phyloP scores from a whole-genome alignment of 306 rosid genomes.

The Astragalus membranaceus region DNA sequence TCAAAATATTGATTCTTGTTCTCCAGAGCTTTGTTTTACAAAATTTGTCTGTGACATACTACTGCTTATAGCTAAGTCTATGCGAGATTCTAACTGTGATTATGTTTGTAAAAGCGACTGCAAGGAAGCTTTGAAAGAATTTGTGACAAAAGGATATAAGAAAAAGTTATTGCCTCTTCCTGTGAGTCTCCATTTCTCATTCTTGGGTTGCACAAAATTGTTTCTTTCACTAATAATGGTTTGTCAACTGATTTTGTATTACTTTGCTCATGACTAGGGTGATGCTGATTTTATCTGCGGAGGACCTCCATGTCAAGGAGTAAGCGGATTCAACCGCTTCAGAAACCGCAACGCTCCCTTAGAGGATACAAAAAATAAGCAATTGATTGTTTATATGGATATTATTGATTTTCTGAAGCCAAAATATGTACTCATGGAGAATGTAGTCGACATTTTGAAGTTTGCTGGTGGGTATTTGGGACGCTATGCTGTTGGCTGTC shows the following conservation, averaged over 20 bases:
- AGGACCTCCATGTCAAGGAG: conserved; percentile 91
- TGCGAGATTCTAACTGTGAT: not conserved
- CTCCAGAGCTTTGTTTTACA: not conserved
- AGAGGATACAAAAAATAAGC: conserved; percentile 54
- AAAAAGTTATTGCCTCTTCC: conserved; percentile 39
- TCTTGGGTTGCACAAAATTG: not conserved
- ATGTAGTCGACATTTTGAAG: conserved; percentile 65
- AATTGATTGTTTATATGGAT: conserved; percentile 60
- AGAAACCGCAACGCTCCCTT: conserved; percentile 45
- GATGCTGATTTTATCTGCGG: conserved; percentile 80
- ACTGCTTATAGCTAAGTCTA: not conserved
- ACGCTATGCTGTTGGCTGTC: conserved; percentile 73
- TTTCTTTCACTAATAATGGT: not conserved
- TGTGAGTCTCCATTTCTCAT: conserved; percentile 16
- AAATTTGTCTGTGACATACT: not conserved
- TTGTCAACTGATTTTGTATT: not conserved
- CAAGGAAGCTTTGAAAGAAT: conserved; percentile 21
- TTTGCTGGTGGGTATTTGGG: conserved; percentile 68
- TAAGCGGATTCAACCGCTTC: conserved; percentile 79
- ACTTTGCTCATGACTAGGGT: conserved; percentile 35
- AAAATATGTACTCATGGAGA: conserved; percentile 70
- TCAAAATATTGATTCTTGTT: not conserved
- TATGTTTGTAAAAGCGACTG: conserved; percentile 28
- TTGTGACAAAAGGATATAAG: conserved; percentile 30
- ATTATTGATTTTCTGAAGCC: conserved; percentile 56